Base-by-base conservation (phyloP, 176 grass and related monocot genomes). In the maize (Zea mays) region DNA sequence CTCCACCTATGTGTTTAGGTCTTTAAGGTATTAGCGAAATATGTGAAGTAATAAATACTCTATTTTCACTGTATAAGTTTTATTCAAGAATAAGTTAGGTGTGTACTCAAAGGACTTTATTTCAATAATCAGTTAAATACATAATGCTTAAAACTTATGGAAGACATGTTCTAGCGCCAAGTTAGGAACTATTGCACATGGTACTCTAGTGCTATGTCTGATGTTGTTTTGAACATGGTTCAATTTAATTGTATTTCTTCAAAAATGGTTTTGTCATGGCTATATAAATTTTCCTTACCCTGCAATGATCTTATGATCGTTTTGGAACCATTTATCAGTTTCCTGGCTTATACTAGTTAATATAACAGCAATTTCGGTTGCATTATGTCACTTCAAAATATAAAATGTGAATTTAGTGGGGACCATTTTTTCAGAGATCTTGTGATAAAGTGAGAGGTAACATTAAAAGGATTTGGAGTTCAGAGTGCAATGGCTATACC, bases 351-450 rank as follows among this genome's bases (percentile, higher is more conserved):
- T 0, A 1, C 33, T 42, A 62, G 39, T 62, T 46, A 59, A 45
- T 2, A 27, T 39, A 21, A 34, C 38, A 45, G 17, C 13, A 54
- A 34, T 67, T 79, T 69, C 17, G 10, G 63, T 17, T 79, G 47
- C 19, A 42, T 41, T 16, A 13, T 51, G 3, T 16, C 38, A 77
- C 19, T 73, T 54, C 33, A n/a, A 58, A 41, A 49, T 34, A 43
- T 67, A 73, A 58, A 27, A 27, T 35, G 35, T 51, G 51, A 52
- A 71, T 9, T 54, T 71, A 48, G 12, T 58, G 38, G 46, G 19
- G 36, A 46, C 50, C 13, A 59, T 36, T 6, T 79, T 68, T 69
- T 11, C 71, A 86, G 77, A 56, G 43, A 66, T 86, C 63, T 75
- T 75, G 71, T 3, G 7, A 86, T 16, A 69, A 81, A 75, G 52